phyloP scores from a whole-genome alignment of 352 stramenopile species.

The Pythium insidiosum region DNA sequence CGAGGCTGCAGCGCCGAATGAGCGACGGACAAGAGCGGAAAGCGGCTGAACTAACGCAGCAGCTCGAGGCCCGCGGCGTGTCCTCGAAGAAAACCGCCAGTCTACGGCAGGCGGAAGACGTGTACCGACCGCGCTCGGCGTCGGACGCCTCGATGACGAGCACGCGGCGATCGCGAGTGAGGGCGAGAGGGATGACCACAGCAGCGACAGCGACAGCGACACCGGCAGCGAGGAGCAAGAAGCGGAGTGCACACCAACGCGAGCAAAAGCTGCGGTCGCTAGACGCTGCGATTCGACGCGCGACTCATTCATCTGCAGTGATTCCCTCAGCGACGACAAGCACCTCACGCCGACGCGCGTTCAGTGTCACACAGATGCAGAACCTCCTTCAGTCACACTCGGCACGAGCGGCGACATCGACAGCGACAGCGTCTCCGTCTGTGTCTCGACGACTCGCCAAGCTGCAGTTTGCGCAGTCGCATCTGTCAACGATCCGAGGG shows the following conservation, averaged over 20 bases:
- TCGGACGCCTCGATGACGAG: neutral
- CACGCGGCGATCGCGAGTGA: neutral
- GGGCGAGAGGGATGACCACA: neutral
- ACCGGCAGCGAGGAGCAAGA: neutral
- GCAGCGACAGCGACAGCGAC: neutral
- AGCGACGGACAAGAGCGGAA: neutral
- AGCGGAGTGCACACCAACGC: constrained; percentile 16
- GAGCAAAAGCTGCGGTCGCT: constrained; percentile 32
- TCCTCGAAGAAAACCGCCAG: neutral
- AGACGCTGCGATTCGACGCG: constrained; percentile 22
- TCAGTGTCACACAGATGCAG: constrained; percentile 11
- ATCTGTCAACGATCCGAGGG: constrained; percentile 14
- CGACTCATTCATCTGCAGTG: neutral
- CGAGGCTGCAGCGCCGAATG: constrained; percentile 1
- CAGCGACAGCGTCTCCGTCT: neutral
- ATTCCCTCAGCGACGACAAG: neutral
- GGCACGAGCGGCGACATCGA: neutral
- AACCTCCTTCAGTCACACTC: constrained; percentile 3
- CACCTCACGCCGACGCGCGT: neutral
- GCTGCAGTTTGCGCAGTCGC: constrained; percentile 17
- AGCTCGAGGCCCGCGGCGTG: constrained; percentile 6
- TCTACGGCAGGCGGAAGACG: neutral
- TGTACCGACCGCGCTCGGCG: neutral
- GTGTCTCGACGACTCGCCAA: constrained; percentile 6
- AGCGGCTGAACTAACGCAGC: constrained; percentile 2